A percentile compares a stretch with the other conserved stretches of the same genome.
phyloP scores from a whole-genome alignment of 2,329 filamentous ascomycete species.

The Microsporum audouinii region DNA sequence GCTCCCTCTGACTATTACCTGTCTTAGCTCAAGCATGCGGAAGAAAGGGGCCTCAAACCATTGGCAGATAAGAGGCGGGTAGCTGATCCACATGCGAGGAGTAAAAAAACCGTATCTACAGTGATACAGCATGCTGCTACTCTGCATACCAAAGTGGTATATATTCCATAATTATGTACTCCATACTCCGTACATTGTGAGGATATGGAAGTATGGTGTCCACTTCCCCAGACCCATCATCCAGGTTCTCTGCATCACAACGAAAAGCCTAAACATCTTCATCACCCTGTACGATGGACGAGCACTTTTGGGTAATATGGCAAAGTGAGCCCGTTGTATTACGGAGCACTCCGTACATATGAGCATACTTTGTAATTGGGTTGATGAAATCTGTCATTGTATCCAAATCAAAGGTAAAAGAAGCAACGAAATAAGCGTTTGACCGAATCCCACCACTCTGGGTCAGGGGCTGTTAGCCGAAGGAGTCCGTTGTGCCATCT shows the following conservation, averaged over 20 bases:
- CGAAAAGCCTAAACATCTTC: neutral
- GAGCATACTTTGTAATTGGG: neutral
- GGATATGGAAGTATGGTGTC: neutral
- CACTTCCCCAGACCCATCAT: conserved; percentile 5
- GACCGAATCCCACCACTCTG: conserved; percentile 3
- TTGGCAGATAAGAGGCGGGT: neutral
- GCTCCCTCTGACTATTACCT: neutral
- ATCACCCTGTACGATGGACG: neutral
- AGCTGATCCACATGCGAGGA: neutral
- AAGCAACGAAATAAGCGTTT: conserved; percentile 4
- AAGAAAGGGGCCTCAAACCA: neutral
- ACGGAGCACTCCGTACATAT: neutral
- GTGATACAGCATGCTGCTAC: neutral
- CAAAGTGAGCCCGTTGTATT: neutral
- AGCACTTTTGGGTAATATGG: neutral
- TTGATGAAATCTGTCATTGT: neutral
- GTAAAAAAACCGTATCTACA: neutral
- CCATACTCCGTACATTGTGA: neutral
- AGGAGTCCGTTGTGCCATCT: neutral
- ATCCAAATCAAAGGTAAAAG: neutral
- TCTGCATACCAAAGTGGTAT: neutral
- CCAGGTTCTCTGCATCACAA: neutral
- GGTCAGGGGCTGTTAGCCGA: conserved; percentile 3
- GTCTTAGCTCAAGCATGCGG: neutral
- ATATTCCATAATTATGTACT: neutral